Percentiles rank a stretch among this genome's conserved stretches.
These are phyloP conservation scores for Suhomyces sp. DNA, from an alignment of 805 yeast species.

Conservation along the genomic window DNA sequence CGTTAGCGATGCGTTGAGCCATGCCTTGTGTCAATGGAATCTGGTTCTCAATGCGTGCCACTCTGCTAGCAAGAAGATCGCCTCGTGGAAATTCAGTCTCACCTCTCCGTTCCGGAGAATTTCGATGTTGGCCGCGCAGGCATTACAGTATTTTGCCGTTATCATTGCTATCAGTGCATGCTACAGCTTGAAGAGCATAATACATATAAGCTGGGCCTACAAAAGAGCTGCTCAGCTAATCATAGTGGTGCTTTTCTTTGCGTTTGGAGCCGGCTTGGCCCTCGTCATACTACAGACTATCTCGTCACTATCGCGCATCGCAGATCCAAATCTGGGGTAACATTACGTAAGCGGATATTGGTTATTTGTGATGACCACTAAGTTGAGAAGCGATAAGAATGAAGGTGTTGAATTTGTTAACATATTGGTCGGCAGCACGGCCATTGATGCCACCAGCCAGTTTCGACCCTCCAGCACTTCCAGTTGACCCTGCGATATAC, in stretches of 20 bases:
- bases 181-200: background rate
- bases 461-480: background rate
- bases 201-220: background rate
- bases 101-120: background rate
- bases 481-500: conserved; percentile 13
- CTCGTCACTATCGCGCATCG: background rate
- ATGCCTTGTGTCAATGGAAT: background rate
- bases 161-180: background rate
- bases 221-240: background rate
- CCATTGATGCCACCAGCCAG: background rate
- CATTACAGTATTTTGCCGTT: background rate
- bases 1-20: background rate
- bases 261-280: background rate
- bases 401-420: background rate
- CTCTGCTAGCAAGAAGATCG: background rate
- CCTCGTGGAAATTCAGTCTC: background rate
- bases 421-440: background rate
- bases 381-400: background rate
- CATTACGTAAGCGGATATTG: background rate
- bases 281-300: background rate
- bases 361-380: background rate
- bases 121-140: background rate
- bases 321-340: background rate
- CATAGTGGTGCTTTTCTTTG: background rate
- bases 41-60: background rate